phyloP scores from a whole-genome alignment of 768 basidiomycete genomes.

The Hygrocybe coccinea region DNA sequence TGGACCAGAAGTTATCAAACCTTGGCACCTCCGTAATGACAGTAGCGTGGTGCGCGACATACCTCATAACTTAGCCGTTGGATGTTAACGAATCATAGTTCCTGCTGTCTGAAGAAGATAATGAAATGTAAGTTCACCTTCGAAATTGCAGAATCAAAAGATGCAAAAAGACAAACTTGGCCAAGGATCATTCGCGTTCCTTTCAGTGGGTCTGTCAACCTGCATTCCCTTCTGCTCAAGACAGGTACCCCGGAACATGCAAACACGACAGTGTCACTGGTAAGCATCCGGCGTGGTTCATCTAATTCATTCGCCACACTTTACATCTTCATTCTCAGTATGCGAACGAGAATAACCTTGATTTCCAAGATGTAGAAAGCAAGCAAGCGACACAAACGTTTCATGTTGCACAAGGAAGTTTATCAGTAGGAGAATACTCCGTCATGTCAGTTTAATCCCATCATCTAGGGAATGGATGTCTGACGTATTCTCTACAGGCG shows the following conservation, averaged over 20 bases:
- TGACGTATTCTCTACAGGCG: conserved; percentile 45
- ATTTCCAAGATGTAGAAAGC: conserved; percentile 71
- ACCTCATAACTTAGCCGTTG: conserved; percentile 2
- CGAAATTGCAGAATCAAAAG: background rate
- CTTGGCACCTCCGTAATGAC: conserved; percentile 75
- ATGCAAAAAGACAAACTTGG: background rate
- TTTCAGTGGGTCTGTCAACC: conserved; percentile 82
- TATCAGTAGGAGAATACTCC: conserved; percentile 78
- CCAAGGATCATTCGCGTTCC: conserved; percentile 76
- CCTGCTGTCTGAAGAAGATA: conserved; percentile 86
- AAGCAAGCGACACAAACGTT: conserved; percentile 68
- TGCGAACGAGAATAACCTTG: conserved; percentile 69
- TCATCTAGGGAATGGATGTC: background rate
- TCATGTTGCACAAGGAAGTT: conserved; percentile 55
- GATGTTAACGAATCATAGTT: conserved; percentile 41
- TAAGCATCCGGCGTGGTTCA: conserved; percentile 30
- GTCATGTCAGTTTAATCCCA: conserved; percentile 51
- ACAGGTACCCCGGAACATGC: conserved; percentile 78
- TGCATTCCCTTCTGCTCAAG: conserved; percentile 78
- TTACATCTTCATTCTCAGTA: conserved; percentile 56
- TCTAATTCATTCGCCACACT: background rate
- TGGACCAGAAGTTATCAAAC: conserved; percentile 68
- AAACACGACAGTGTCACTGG: conserved; percentile 65
- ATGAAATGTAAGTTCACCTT: conserved; percentile 59
- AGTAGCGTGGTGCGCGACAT: conserved; percentile 55